phyloP scores from a whole-genome alignment of 495 filamentous ascomycete species.

The Aspergillus haitiensis region DNA sequence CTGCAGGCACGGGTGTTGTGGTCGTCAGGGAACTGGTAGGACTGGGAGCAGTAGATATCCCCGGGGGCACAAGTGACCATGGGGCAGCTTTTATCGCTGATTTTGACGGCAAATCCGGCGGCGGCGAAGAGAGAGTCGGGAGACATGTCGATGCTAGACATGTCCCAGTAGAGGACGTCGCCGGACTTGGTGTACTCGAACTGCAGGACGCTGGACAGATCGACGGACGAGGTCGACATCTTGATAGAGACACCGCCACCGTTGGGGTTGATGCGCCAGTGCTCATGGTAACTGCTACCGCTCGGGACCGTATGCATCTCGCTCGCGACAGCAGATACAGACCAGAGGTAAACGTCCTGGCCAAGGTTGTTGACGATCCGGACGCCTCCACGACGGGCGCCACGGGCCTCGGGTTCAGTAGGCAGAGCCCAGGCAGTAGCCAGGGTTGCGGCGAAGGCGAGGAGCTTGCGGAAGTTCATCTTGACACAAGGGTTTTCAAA shows the following conservation, averaged over 20 bases:
- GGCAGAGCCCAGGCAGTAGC: conserved; percentile 12
- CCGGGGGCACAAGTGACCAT: conserved; percentile 30
- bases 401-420: neutral
- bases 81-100: conserved; percentile 25
- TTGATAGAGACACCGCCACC: conserved; percentile 50
- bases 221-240: conserved; percentile 30
- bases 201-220: conserved; percentile 42
- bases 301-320: conserved; percentile 32
- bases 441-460: conserved; percentile 6
- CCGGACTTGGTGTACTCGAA: conserved; percentile 46
- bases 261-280: conserved; percentile 39
- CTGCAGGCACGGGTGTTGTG: conserved; percentile 34
- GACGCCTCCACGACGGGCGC: conserved; percentile 14
- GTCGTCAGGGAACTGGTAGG: conserved; percentile 40
- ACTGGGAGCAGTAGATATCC: conserved; percentile 29
- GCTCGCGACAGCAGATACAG: conserved; percentile 32
- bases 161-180: conserved; percentile 46
- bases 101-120: conserved; percentile 25
- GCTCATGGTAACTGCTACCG: conserved; percentile 39
- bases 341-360: conserved; percentile 44
- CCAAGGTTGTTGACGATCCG: conserved; percentile 34
- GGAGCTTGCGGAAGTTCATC: conserved; percentile 17
- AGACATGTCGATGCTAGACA: conserved; percentile 34
- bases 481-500: conserved; percentile 2
- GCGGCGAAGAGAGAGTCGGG: conserved; percentile 22